These are phyloP conservation scores for Bacterosira constricta DNA, from an alignment of 108 stramenopile species.

Conservation along the genomic window DNA sequence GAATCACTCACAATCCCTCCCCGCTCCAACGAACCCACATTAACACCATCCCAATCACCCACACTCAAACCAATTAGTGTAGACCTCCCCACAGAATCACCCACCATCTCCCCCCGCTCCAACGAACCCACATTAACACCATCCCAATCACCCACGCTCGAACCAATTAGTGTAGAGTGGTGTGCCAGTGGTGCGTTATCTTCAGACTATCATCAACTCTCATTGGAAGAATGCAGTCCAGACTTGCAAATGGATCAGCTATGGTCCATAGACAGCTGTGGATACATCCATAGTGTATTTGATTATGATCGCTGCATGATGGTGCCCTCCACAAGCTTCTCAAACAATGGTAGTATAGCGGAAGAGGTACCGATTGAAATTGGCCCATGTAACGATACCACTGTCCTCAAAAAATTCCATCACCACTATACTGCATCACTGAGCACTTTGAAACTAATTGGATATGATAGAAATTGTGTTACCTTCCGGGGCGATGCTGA, in stretches of 20 bases:
- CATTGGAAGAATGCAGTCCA: constrained; percentile 27
- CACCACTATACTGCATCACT: background rate
- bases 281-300: constrained; percentile 35
- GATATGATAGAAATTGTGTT: constrained; percentile 30
- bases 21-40: constrained; percentile 30
- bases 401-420: constrained; percentile 20
- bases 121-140: constrained; percentile 29
- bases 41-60: constrained; percentile 4
- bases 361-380: constrained; percentile 40
- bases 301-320: constrained; percentile 38
- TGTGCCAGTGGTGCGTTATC: constrained; percentile 45
- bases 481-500: constrained; percentile 32
- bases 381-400: constrained; percentile 27
- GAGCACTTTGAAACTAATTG: constrained; percentile 21
- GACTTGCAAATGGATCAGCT: constrained; percentile 49
- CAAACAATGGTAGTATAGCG: background rate
- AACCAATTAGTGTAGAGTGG: constrained; percentile 14
- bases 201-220: constrained; percentile 38
- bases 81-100: background rate
- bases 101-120: constrained; percentile 34
- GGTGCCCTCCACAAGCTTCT: constrained; percentile 11
- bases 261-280: constrained; percentile 35
- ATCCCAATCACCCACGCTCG: background rate
- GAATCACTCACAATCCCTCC: constrained; percentile 29
- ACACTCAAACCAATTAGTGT: background rate